Evolutionary conservation across 371 early-diverging fungal genomes (phyloP).

Genomic region (Blastocladiella emersonii): DNA sequence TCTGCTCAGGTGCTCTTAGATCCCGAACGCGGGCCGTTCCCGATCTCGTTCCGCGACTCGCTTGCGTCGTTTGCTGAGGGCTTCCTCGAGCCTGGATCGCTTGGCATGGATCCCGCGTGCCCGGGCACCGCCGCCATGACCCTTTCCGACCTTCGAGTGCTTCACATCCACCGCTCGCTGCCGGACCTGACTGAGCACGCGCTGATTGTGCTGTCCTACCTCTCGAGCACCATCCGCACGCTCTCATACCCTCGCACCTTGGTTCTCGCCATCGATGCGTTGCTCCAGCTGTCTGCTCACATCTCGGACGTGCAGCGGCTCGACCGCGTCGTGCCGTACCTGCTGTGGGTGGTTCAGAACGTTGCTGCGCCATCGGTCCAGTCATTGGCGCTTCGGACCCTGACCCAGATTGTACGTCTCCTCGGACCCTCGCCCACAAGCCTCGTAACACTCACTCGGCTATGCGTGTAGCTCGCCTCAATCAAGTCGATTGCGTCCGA

Average conservation of each 20-base stretch:
- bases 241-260: constrained; percentile 54
- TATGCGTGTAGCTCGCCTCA: constrained; percentile 38
- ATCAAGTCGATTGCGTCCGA: constrained; percentile 62
- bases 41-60: neutral
- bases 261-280: constrained; percentile 58
- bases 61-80: neutral
- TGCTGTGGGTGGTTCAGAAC: constrained; percentile 13
- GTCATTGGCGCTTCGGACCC: too few relatives aligned
- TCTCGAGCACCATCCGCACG: constrained; percentile 59
- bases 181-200: constrained; percentile 25
- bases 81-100: too few relatives aligned
- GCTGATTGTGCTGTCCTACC: constrained; percentile 39
- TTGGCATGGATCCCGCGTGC: too few relatives aligned
- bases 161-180: too few relatives aligned
- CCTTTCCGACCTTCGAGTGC: too few relatives aligned
- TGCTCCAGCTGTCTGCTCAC: constrained; percentile 48
- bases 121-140: too few relatives aligned
- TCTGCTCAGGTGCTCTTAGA: constrained; percentile 43
- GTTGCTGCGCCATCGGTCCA: too few relatives aligned
- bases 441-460: too few relatives aligned
- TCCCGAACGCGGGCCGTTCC: neutral
- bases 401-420: too few relatives aligned
- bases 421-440: too few relatives aligned
- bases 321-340: constrained; percentile 71
- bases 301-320: constrained; percentile 57